Conservation (phyloP, 2,329 filamentous ascomycete genomes). For the Phyllosticta capitalensis region DNA sequence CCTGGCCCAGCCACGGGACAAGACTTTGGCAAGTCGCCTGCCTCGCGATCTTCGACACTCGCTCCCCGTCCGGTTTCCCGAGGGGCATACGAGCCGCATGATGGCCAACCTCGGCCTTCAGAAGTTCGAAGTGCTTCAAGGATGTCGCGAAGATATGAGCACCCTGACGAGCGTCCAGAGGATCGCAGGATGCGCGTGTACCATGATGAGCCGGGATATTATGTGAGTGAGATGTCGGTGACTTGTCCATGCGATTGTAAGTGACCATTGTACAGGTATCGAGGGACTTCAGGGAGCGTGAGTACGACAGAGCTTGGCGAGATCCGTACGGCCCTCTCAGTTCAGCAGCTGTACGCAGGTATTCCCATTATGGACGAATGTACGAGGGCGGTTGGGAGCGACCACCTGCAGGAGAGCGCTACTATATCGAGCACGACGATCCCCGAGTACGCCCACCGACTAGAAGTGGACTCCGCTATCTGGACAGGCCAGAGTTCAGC, state of each 20-base stretch:
- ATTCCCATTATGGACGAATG: slow-evolving; percentile 16
- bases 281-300: slow-evolving; percentile 23
- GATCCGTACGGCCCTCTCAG: slow-evolving; percentile 24
- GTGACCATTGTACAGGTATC: slow-evolving; percentile 18
- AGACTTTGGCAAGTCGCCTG: not conserved
- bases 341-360: slow-evolving; percentile 19
- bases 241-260: not conserved
- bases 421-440: slow-evolving; percentile 22
- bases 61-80: slow-evolving; percentile 1
- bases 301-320: slow-evolving; percentile 15
- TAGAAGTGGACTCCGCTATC: slow-evolving; percentile 21
- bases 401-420: slow-evolving; percentile 12
- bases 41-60: not conserved
- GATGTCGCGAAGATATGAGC: slow-evolving; percentile 3
- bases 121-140: slow-evolving; percentile 16
- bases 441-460: slow-evolving; percentile 19
- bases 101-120: slow-evolving; percentile 14
- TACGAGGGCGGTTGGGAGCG: slow-evolving; percentile 24
- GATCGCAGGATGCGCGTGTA: slow-evolving; percentile 20
- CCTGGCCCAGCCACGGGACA: not conserved
- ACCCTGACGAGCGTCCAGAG: slow-evolving; percentile 18
- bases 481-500: slow-evolving; percentile 18
- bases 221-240: slow-evolving; percentile 20
- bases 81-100: slow-evolving; percentile 3
- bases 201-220: slow-evolving; percentile 24